phyloP scores from a whole-genome alignment of 805 yeast genomes.

The Sungouiella thailandica region DNA sequence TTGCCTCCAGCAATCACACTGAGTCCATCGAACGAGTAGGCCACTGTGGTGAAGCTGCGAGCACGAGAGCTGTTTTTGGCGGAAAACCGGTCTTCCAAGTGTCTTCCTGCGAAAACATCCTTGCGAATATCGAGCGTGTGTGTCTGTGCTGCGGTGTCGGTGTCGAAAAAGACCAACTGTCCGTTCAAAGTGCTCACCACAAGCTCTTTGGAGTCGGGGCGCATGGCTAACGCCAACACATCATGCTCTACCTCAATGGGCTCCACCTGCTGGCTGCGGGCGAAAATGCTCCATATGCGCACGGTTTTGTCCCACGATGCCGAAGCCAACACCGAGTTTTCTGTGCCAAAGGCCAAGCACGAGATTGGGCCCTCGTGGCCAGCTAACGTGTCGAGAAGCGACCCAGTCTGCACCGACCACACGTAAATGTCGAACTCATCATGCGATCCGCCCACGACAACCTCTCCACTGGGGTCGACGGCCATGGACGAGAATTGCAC shows the following conservation, averaged over 20 bases:
- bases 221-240: slow-evolving; percentile 73
- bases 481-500: slow-evolving; percentile 85
- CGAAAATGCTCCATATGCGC: slow-evolving; percentile 88
- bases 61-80: slow-evolving; percentile 79
- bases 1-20: slow-evolving; percentile 90
- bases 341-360: slow-evolving; percentile 76
- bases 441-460: slow-evolving; percentile 89
- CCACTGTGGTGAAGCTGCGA: slow-evolving; percentile 73
- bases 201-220: slow-evolving; percentile 90
- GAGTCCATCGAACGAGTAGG: slow-evolving; percentile 86
- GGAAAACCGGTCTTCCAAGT: slow-evolving; percentile 74
- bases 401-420: slow-evolving; percentile 97
- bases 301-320: slow-evolving; percentile 97
- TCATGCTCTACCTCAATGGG: slow-evolving; percentile 85
- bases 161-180: slow-evolving; percentile 76
- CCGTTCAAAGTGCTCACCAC: slow-evolving; percentile 90
- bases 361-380: slow-evolving; percentile 98
- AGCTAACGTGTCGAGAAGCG: slow-evolving; percentile 75
- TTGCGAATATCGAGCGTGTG: slow-evolving; percentile 81
- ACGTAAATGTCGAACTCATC: slow-evolving; percentile 89
- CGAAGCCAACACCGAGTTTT: slow-evolving; percentile 72
- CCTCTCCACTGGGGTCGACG: slow-evolving; percentile 95
- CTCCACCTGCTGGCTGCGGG: slow-evolving; percentile 81
- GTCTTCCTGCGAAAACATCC: slow-evolving; percentile 85
- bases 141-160: slow-evolving; percentile 73